Conservation (phyloP, 768 basidiomycete species). For the Mycena haematopus region DNA sequence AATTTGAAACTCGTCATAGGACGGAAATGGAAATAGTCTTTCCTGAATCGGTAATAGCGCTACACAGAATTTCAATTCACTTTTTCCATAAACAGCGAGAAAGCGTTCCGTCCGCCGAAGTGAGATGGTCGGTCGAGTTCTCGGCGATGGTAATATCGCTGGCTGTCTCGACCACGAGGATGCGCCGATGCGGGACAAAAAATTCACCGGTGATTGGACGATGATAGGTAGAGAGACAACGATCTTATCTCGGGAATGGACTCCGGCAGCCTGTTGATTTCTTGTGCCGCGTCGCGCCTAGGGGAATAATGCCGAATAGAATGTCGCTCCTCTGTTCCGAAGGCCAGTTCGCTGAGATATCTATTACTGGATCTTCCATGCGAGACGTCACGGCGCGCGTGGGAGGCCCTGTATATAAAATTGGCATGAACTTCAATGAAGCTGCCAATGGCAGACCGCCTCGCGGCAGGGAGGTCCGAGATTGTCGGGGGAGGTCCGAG, state of each 20-base stretch:
- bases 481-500: conserved; percentile 15
- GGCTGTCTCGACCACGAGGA: too few relatives aligned
- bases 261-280: too few relatives aligned
- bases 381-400: neutral
- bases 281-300: too few relatives aligned
- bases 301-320: too few relatives aligned
- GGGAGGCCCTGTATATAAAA: neutral
- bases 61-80: too few relatives aligned
- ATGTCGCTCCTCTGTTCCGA: neutral
- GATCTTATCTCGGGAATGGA: neutral
- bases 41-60: conserved; percentile 3
- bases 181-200: neutral
- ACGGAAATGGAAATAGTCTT: conserved; percentile 3
- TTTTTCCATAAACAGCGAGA: too few relatives aligned
- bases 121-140: too few relatives aligned
- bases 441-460: neutral
- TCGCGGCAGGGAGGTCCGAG: conserved; percentile 5
- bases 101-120: too few relatives aligned
- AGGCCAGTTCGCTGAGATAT: neutral
- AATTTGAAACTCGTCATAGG: neutral
- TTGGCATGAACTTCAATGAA: too few relatives aligned
- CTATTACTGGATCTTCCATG: conserved; percentile 9
- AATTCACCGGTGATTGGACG: neutral
- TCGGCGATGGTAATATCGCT: neutral
- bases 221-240: neutral